A percentile compares a stretch with the other conserved stretches of the same genome.
These are phyloP conservation scores for Noccaea caerulescens DNA, from an alignment of 345 rosid genomes.

Conservation along the genomic window DNA sequence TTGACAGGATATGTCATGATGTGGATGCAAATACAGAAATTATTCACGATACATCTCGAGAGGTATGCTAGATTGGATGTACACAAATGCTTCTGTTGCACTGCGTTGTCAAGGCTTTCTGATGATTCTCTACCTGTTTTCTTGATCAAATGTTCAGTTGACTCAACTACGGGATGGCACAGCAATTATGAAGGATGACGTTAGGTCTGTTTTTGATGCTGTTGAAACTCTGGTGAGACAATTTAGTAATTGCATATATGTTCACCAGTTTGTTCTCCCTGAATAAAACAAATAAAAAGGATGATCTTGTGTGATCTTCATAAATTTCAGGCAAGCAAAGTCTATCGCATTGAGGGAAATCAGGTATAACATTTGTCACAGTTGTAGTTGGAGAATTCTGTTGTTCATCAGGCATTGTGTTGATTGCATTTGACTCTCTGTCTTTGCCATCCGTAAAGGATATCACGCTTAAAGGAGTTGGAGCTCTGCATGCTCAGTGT, in stretches of 20 bases:
- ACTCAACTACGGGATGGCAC: conserved; percentile 53
- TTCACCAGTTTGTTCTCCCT: conserved; percentile 3
- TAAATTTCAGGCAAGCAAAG: conserved; percentile 58
- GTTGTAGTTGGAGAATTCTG: not conserved
- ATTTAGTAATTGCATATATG: conserved; percentile 18
- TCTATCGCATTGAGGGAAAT: conserved; percentile 63
- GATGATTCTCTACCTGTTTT: conserved; percentile 12
- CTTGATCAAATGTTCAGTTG: conserved; percentile 51
- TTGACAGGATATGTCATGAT: conserved; percentile 54
- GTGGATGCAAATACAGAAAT: conserved; percentile 61
- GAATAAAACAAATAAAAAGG: not conserved
- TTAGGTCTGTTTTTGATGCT: conserved; percentile 59
- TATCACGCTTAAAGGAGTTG: conserved; percentile 51
- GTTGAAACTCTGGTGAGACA: conserved; percentile 73
- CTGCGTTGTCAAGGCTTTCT: conserved; percentile 17
- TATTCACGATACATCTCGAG: conserved; percentile 61
- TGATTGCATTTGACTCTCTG: conserved; percentile 11
- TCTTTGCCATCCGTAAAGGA: conserved; percentile 32
- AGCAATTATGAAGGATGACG: conserved; percentile 49
- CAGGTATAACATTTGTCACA: conserved; percentile 52
- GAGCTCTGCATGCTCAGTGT: conserved; percentile 46
- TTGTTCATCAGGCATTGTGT: conserved; percentile 4
- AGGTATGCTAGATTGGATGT: conserved; percentile 51
- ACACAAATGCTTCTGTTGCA: conserved; percentile 4
- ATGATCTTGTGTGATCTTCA: conserved; percentile 21